Conservation (phyloP, 345 rosid genomes). For the Salix suchowensis region DNA sequence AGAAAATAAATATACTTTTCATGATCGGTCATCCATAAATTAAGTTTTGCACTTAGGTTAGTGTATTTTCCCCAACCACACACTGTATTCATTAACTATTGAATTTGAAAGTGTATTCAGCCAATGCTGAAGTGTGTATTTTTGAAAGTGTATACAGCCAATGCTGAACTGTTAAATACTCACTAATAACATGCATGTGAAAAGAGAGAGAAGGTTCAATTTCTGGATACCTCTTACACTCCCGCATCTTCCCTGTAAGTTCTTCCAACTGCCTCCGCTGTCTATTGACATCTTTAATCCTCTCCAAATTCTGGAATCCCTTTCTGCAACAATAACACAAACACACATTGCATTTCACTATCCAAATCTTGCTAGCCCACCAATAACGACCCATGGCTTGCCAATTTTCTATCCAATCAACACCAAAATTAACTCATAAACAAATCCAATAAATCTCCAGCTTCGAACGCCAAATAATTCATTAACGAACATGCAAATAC, state of each 20-base stretch:
- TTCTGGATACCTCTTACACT: conserved; percentile 21
- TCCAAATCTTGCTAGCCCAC: background rate
- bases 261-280: conserved; percentile 31
- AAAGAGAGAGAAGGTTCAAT: background rate
- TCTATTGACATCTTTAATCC: conserved; percentile 27
- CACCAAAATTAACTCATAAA: background rate
- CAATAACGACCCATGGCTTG: background rate
- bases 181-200: background rate
- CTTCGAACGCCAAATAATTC: background rate
- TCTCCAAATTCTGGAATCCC: conserved; percentile 32
- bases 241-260: conserved; percentile 27
- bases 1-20: too few relatives aligned
- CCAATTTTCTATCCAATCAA: background rate
- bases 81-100: background rate
- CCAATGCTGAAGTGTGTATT: background rate
- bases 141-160: background rate
- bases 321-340: conserved; percentile 17
- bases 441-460: background rate
- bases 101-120: background rate
- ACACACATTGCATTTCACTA: background rate
- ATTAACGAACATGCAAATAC: background rate
- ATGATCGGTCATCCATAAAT: too few relatives aligned
- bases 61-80: too few relatives aligned
- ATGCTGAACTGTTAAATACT: background rate
- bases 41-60: too few relatives aligned